These are phyloP conservation scores for Penicillium sp. DNA, from an alignment of 2,329 filamentous ascomycete species.

Conservation along the genomic window DNA sequence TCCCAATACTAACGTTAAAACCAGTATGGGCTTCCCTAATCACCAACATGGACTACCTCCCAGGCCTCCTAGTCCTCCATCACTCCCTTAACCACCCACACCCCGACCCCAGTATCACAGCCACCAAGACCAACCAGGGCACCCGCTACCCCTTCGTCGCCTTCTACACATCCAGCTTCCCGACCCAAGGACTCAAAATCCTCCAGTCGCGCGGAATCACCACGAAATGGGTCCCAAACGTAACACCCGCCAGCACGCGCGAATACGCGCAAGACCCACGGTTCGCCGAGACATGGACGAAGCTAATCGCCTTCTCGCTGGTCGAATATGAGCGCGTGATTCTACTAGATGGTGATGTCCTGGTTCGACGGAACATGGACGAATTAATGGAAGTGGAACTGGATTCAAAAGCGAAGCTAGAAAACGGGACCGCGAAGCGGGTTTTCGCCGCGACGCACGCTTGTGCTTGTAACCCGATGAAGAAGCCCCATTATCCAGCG, in stretches of 20 bases:
- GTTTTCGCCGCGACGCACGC: constrained; percentile 76
- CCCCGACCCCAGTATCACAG: not conserved
- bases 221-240: not conserved
- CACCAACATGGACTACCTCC: constrained; percentile 72
- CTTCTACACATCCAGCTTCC: not conserved
- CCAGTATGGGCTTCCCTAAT: constrained; percentile 77
- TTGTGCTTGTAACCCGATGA: constrained; percentile 77
- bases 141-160: not conserved
- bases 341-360: not conserved
- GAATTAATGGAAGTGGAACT: not conserved
- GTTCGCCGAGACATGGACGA: not conserved
- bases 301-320: not conserved
- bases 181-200: not conserved
- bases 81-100: constrained; percentile 59
- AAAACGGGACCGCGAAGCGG: constrained; percentile 42
- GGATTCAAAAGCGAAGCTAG: constrained; percentile 39
- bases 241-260: not conserved
- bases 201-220: not conserved
- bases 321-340: not conserved
- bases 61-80: constrained; percentile 71
- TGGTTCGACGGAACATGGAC: not conserved
- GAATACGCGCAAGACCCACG: not conserved
- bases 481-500: constrained; percentile 66
- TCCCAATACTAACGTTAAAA: not conserved
- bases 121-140: not conserved